phyloP scores from a whole-genome alignment of 768 basidiomycete species.

The Tricholoma sp. region DNA sequence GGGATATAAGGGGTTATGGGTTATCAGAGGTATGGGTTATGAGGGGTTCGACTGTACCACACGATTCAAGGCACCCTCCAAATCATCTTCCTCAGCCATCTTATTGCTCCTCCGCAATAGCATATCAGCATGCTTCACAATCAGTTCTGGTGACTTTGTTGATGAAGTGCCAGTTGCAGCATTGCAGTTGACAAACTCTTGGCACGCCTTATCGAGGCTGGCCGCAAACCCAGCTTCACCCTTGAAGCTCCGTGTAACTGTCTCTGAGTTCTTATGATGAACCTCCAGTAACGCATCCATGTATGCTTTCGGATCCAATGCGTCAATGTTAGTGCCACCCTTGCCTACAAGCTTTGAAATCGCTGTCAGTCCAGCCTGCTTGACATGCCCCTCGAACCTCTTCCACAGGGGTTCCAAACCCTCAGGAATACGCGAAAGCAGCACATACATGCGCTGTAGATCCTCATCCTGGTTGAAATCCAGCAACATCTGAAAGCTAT shows the following conservation, averaged over 20 bases:
- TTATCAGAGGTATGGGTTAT: too few species aligned
- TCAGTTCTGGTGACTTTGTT: constrained; percentile 89
- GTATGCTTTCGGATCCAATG: constrained; percentile 91
- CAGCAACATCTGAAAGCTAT: constrained; percentile 88
- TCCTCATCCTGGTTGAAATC: constrained; percentile 97
- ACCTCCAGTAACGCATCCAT: constrained; percentile 92
- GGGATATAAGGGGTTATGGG: too few species aligned
- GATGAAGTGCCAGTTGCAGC: constrained; percentile 84
- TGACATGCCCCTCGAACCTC: constrained; percentile 95
- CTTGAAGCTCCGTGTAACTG: constrained; percentile 87
- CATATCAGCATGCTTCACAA: constrained; percentile 93
- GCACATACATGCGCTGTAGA: constrained; percentile 92
- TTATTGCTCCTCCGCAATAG: constrained; percentile 95
- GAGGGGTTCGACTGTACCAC: too few species aligned
- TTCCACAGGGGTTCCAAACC: constrained; percentile 91
- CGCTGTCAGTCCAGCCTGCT: constrained; percentile 79
- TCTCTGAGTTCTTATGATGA: constrained; percentile 90
- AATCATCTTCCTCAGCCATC: constrained; percentile 89
- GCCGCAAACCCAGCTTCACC: constrained; percentile 96
- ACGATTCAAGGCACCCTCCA: constrained; percentile 89
- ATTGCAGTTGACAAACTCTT: constrained; percentile 95
- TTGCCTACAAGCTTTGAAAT: constrained; percentile 76
- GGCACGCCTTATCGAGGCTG: constrained; percentile 92
- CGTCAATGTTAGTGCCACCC: constrained; percentile 53
- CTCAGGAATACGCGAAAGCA: constrained; percentile 88